Evolutionary conservation across 164 flowering plant species (phyloP).

Genomic region (Vitis vinifera): DNA sequence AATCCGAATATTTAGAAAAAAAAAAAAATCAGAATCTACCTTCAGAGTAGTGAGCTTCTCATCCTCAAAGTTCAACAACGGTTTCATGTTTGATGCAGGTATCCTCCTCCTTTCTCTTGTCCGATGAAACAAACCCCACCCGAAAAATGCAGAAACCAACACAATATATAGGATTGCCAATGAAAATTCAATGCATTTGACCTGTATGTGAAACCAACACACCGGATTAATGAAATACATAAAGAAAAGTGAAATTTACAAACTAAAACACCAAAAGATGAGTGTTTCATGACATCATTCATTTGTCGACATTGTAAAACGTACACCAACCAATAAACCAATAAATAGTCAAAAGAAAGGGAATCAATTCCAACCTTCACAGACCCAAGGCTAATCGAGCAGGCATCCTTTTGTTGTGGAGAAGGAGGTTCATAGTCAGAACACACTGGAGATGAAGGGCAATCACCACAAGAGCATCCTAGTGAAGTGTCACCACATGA

Average conservation of each 20-base stretch:
- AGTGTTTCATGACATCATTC: neutral
- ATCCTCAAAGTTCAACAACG: constrained; percentile 43
- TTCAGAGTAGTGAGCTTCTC: constrained; percentile 14
- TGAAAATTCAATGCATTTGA: constrained; percentile 69
- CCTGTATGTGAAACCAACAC: constrained; percentile 46
- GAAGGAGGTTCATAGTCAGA: constrained; percentile 59
- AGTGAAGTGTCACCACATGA: constrained; percentile 90
- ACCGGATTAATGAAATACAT: constrained; percentile 11
- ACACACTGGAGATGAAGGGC: constrained; percentile 78
- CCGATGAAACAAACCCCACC: constrained; percentile 66
- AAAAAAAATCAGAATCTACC: too few relatives aligned
- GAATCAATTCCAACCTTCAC: constrained; percentile 53
- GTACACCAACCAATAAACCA: constrained; percentile 1
- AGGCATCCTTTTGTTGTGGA: constrained; percentile 47
- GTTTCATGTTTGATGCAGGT: constrained; percentile 41
- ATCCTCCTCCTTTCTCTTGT: constrained; percentile 38
- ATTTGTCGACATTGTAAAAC: constrained; percentile 1
- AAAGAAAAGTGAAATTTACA: too few relatives aligned
- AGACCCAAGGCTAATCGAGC: constrained; percentile 68
- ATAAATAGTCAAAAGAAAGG: neutral
- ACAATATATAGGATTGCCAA: constrained; percentile 60
- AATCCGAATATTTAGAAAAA: too few relatives aligned
- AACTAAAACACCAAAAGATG: neutral
- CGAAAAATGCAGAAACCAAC: constrained; percentile 56
- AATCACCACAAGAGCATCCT: constrained; percentile 99